phyloP scores from a whole-genome alignment of 345 rosid genomes.

The Euphorbia lathyris region DNA sequence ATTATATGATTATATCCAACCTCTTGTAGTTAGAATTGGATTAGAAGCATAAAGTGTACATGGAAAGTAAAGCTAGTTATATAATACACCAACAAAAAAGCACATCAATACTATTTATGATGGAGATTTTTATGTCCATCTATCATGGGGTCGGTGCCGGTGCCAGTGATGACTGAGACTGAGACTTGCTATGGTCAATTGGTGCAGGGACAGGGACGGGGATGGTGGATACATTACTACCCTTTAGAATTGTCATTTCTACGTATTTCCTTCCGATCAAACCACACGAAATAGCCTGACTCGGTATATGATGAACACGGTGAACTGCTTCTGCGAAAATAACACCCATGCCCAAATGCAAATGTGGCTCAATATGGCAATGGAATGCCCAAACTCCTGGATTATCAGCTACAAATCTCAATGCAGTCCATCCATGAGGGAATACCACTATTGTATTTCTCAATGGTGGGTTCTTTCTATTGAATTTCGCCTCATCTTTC shows the following conservation, averaged over 20 bases:
- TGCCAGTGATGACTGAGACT: too few species aligned
- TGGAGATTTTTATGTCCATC: too few species aligned
- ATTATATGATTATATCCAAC: too few species aligned
- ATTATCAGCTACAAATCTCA: slow-evolving; percentile 70
- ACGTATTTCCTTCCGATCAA: slow-evolving; percentile 7
- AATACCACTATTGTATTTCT: slow-evolving; percentile 61
- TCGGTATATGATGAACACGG: slow-evolving; percentile 43
- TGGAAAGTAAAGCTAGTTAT: too few species aligned
- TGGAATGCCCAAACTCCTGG: slow-evolving; percentile 95
- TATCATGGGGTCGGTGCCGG: too few species aligned
- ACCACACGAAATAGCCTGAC: slow-evolving; percentile 19
- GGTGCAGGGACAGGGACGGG: neutral
- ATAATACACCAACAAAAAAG: too few species aligned
- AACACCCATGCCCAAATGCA: slow-evolving; percentile 96
- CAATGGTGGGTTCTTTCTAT: slow-evolving; percentile 64
- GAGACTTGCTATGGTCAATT: too few species aligned
- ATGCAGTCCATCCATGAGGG: slow-evolving; percentile 92
- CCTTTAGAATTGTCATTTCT: neutral
- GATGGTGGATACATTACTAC: neutral
- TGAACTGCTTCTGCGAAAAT: slow-evolving; percentile 61
- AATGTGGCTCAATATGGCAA: slow-evolving; percentile 88
- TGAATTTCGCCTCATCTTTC: slow-evolving; percentile 36
- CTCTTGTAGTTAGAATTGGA: too few species aligned
- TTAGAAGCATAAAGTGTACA: too few species aligned
- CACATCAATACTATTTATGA: too few species aligned